Conservation (phyloP, 352 stramenopile genomes). For the Globisporangium uncinulatum region DNA sequence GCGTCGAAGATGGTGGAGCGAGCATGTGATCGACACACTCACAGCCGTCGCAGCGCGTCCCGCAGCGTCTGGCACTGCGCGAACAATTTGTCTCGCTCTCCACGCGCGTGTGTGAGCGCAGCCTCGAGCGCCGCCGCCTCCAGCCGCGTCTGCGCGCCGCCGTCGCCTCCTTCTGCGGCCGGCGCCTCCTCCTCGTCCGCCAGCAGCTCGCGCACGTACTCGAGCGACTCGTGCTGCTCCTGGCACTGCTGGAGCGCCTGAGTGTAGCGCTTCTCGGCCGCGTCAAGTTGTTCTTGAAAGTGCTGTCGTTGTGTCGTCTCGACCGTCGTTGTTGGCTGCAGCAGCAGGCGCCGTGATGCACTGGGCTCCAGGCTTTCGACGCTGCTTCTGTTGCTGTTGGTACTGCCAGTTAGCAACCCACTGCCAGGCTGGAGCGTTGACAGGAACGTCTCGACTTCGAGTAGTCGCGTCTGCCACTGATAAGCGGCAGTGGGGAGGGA, state of each 20-base stretch:
- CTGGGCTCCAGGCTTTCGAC: background rate
- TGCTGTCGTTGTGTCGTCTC: conserved; percentile 17
- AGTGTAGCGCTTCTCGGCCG: conserved; percentile 64
- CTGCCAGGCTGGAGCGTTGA: conserved; percentile 15
- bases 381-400: background rate
- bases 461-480: conserved; percentile 39
- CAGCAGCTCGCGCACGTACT: conserved; percentile 55
- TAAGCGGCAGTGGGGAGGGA: background rate
- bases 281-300: conserved; percentile 58
- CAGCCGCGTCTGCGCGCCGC: conserved; percentile 9
- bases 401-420: background rate
- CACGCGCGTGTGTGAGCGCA: conserved; percentile 26
- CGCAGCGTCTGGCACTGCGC: conserved; percentile 51
- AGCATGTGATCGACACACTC: background rate
- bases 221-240: conserved; percentile 53
- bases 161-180: background rate
- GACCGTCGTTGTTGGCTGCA: background rate
- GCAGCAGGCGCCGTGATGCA: background rate
- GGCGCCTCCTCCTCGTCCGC: conserved; percentile 33
- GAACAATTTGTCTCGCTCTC: conserved; percentile 62
- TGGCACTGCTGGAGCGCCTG: conserved; percentile 64
- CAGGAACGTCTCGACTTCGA: conserved; percentile 54
- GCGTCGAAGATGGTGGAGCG: too few relatives aligned
- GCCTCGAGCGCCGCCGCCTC: conserved; percentile 23
- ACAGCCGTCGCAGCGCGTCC: conserved; percentile 31